These are phyloP conservation scores for Ceratocystis variospora DNA, from an alignment of 2,329 filamentous ascomycete species.

Conservation along the genomic window DNA sequence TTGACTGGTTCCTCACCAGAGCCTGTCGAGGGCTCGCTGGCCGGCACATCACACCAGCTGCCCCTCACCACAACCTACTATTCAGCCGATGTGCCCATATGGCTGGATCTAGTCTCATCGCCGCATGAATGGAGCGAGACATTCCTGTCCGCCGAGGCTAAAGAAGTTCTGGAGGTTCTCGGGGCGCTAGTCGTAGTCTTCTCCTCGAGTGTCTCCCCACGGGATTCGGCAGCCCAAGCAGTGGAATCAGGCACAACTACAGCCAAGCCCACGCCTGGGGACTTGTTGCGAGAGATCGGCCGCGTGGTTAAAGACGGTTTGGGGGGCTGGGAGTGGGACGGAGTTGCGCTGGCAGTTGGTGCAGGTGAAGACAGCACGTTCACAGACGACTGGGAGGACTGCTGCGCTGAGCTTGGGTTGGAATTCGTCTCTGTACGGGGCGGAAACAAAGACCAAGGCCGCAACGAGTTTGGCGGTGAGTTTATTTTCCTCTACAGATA, in stretches of 20 bases:
- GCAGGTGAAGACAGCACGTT: constrained; percentile 33
- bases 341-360: constrained; percentile 45
- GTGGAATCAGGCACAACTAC: background rate
- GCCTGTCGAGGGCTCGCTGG: constrained; percentile 32
- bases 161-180: constrained; percentile 46
- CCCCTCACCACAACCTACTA: constrained; percentile 48
- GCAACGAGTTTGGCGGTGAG: constrained; percentile 48
- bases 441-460: constrained; percentile 27
- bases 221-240: background rate
- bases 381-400: constrained; percentile 47
- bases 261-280: constrained; percentile 26
- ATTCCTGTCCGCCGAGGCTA: constrained; percentile 45
- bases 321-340: constrained; percentile 51
- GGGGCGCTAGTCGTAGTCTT: constrained; percentile 42
- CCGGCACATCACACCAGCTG: constrained; percentile 46
- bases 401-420: constrained; percentile 42
- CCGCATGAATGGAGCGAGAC: constrained; percentile 40
- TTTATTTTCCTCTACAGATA: constrained; percentile 15
- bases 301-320: constrained; percentile 43
- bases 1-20: constrained; percentile 37
- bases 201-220: constrained; percentile 21
- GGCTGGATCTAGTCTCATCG: constrained; percentile 48
- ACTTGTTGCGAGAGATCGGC: constrained; percentile 39
- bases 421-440: constrained; percentile 47
- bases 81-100: constrained; percentile 45